Evolutionary conservation across 2,329 filamentous ascomycete species (phyloP).

Genomic region (Hirsutella thompsonii): DNA sequence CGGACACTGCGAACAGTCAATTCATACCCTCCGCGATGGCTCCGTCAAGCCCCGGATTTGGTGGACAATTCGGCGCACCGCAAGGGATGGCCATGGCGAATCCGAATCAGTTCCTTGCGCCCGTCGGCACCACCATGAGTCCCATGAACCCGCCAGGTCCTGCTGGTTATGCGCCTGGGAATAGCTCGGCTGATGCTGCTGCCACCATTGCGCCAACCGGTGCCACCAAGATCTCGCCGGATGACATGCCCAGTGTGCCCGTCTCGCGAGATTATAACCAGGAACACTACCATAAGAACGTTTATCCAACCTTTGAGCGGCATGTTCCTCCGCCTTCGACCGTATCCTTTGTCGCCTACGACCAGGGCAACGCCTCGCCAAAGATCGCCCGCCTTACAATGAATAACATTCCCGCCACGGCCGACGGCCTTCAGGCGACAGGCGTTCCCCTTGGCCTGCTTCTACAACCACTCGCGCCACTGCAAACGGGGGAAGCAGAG

Average conservation of each 20-base stretch:
- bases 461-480: slow-evolving; percentile 73
- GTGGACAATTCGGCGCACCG: slow-evolving; percentile 29
- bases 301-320: slow-evolving; percentile 92
- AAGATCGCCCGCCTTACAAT: slow-evolving; percentile 85
- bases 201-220: slow-evolving; percentile 20
- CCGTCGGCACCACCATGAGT: slow-evolving; percentile 31
- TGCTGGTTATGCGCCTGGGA: slow-evolving; percentile 12
- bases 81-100: slow-evolving; percentile 21
- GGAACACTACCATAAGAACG: slow-evolving; percentile 71
- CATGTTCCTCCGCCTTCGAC: slow-evolving; percentile 82
- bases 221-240: slow-evolving; percentile 58
- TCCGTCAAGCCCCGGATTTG: slow-evolving; percentile 16
- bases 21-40: slow-evolving; percentile 22
- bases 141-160: slow-evolving; percentile 12
- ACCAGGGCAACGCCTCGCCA: slow-evolving; percentile 93
- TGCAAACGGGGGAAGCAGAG: slow-evolving; percentile 72
- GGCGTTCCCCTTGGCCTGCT: slow-evolving; percentile 77
- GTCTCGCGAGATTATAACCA: slow-evolving; percentile 70
- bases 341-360: slow-evolving; percentile 82
- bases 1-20: slow-evolving; percentile 33
- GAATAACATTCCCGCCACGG: slow-evolving; percentile 79
- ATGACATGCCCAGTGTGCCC: slow-evolving; percentile 87
- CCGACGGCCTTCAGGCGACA: slow-evolving; percentile 69
- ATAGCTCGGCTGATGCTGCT: slow-evolving; percentile 13
- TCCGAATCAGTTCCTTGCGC: slow-evolving; percentile 47